Conservation (phyloP, 257 asterid species). For the Solanum clarkiae region DNA sequence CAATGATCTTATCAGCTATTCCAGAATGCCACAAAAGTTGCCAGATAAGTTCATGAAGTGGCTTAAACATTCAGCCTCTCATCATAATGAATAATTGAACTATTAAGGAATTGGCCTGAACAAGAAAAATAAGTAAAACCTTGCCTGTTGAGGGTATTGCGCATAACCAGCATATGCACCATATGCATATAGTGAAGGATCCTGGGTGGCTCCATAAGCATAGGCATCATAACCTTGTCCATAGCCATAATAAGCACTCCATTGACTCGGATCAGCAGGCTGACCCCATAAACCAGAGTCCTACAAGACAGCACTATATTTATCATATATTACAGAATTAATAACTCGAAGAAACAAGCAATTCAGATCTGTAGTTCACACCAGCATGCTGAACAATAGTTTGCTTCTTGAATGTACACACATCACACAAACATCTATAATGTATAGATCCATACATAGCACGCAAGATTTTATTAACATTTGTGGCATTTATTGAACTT, state of each 20-base stretch:
- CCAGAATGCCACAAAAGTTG: neutral
- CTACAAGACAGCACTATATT: conserved; percentile 24
- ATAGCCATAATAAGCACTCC: conserved; percentile 82
- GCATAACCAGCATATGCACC: conserved; percentile 78
- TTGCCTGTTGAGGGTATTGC: conserved; percentile 80
- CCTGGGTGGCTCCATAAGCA: conserved; percentile 72
- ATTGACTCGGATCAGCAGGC: conserved; percentile 71
- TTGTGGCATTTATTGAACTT: neutral
- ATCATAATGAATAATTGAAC: neutral
- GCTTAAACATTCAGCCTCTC: neutral
- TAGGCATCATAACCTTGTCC: conserved; percentile 96
- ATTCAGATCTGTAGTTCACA: neutral
- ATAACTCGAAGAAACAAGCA: neutral
- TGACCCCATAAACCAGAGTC: conserved; percentile 69
- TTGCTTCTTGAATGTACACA: neutral
- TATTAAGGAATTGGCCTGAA: neutral
- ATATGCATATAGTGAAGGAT: conserved; percentile 70
- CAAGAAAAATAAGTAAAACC: neutral
- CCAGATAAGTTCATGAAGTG: neutral
- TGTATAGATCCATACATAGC: neutral
- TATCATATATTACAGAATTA: neutral
- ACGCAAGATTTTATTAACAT: neutral
- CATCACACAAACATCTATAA: neutral
- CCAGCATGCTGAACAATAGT: neutral
- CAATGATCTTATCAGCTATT: neutral